Evolutionary conservation across 1,284 basidiomycete genomes (phyloP), one percentile per base, ranked within the genome.

Genomic region (Binderoboletus segoi): DNA sequence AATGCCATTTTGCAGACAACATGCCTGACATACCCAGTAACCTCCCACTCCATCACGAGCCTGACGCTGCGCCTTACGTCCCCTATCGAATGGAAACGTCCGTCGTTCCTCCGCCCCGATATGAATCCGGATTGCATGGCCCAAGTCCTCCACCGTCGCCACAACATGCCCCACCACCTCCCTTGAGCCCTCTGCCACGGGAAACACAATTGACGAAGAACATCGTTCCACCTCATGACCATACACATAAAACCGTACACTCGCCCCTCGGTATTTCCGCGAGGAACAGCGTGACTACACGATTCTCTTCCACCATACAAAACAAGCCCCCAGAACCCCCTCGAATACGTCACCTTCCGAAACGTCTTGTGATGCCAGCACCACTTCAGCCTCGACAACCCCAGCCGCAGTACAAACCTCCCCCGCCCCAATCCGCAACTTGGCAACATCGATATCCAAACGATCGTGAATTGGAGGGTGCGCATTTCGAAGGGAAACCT

Each of bases 331-430:
- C 53, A 23, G 61, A 61, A 18, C 71, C 67, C 0, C 69, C 65
- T 26, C 79, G 78, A 49, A 56, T 56, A 16, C 75, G 72, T 37
- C 79, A 84, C 64, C 63, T 84, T 24, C 86, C 86, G 3, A 86
- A 80, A 67, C 79, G 73, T 35, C 79, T 88, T 32, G 82, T 88
- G 35, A 88, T 88, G 86, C 86, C 86, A 43, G 69, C 82, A 8
- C 86, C 82, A 18, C 74, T 88, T 24, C 78, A 80, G 53, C 57
- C 58, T 33, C 65, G 60, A 30, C 56, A 32, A 38, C 50, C 43
- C 8, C 59, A 54, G n/a, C 42, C 49, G 32, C 54, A 58, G 40
- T 42, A 58, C 35, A 48, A 37, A 6, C 51, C 53, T 30, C 51
- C 60, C 32, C 48, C 30, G 20, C 15, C 38, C 5, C 41, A 53